Base-by-base conservation (phyloP, 2,329 filamentous ascomycete species). In the Neophaeococcomyces aloes region DNA sequence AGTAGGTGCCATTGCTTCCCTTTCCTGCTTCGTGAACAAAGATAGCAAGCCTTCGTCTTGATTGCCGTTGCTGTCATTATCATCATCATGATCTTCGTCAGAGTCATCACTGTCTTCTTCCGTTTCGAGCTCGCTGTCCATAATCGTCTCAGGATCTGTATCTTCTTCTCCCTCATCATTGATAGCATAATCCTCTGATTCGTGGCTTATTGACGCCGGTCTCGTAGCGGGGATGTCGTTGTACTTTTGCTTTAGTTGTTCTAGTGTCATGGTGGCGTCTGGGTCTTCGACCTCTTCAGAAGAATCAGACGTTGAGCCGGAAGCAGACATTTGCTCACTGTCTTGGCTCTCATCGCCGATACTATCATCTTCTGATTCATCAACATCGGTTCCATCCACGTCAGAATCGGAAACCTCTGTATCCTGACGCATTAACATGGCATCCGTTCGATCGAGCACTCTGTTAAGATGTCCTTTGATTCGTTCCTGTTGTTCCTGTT, bases 401-500 rank as follows among this genome's bases (percentile, higher is more conserved):
- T 54, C 52, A 6, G 42, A 35, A n/a, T 41, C 49, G 8, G 39
- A 34, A n/a, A 21, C 7, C 7, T 42, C 39, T 15, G 39, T 42
- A 17, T 42, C 39, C 7, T 42, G 17, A 21, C 48, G 45, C 27
- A 38, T 76, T 1, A 84, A 65, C 55, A 83, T 78, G 53, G 76
- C 74, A 14, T 68, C 71, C 5, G 70, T 72, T 47, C 71, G 67
- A 49, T 70, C 69, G 34, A 74, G 65, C 7, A 71, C 70, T 45
- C 68, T 67, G 42, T 72, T 70, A 31, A 74, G 57, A 21, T 70
- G 69, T 23, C 63, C 57, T 42, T 71, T 69, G 37, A 68, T 69
- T 30, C 67, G 59, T 29, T 64, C 60, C 47, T 76, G 68, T 56
- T 80, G 74, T 59, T 81, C 72, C 49, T 75, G 72, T 56, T 80